Percentiles rank a stretch among this genome's conserved stretches.
phyloP scores from a whole-genome alignment of 2,329 filamentous ascomycete species.

The Epichloe gansuensis region DNA sequence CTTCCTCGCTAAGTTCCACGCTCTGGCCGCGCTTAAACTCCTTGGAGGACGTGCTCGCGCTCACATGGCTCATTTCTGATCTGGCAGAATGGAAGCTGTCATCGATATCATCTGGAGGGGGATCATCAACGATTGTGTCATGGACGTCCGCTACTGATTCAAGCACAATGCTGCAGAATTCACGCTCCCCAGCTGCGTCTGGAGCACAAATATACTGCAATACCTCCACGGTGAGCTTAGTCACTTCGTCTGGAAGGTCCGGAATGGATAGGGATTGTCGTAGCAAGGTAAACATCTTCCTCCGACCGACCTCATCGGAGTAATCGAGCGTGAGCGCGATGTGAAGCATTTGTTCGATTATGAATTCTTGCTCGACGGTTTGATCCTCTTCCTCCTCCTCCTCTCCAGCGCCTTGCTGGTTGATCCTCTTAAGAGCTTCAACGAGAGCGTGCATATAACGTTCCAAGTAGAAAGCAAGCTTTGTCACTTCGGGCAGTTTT shows the following conservation, averaged over 20 bases:
- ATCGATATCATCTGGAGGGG: constrained; percentile 40
- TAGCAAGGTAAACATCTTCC: constrained; percentile 90
- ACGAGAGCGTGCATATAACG: constrained; percentile 61
- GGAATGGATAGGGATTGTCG: constrained; percentile 75
- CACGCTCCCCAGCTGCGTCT: constrained; percentile 59
- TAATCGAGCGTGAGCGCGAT: constrained; percentile 90
- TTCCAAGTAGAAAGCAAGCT: constrained; percentile 75
- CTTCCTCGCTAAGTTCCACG: constrained; percentile 45
- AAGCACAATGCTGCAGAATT: constrained; percentile 74
- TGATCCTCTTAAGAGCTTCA: constrained; percentile 46
- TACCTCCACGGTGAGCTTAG: constrained; percentile 72
- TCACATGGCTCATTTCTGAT: constrained; percentile 65
- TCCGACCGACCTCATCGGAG: constrained; percentile 87
- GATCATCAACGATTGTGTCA: constrained; percentile 72
- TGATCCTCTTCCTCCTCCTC: constrained; percentile 62
- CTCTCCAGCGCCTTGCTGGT: constrained; percentile 40
- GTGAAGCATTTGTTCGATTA: constrained; percentile 87
- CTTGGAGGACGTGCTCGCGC: constrained; percentile 42
- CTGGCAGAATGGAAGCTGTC: constrained; percentile 86
- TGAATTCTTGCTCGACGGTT: constrained; percentile 82
- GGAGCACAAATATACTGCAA: constrained; percentile 72
- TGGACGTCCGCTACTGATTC: constrained; percentile 95
- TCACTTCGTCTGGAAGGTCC: constrained; percentile 83
- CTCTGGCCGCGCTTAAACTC: constrained; percentile 28
- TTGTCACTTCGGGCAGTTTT: constrained; percentile 89